Base-by-base conservation (phyloP, 1,284 basidiomycete genomes). In the Kwoniella shivajii region DNA sequence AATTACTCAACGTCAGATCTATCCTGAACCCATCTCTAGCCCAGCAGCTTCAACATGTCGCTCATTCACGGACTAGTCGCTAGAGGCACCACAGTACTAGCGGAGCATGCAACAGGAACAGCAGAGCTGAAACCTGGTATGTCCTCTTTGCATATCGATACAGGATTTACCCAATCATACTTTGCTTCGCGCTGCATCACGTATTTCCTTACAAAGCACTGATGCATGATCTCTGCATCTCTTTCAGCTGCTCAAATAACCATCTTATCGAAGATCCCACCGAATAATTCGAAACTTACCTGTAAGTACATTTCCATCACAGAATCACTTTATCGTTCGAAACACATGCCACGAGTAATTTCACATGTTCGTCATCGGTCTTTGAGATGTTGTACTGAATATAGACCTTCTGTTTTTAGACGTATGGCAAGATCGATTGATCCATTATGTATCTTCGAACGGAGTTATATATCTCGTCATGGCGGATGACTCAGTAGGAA, bases 371-470 rank as follows among this genome's bases (percentile, higher is more conserved):
- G 14, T 14, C 22, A 27, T 29, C 10, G 20, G 20, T 6, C 13
- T 26, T n/a, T n/a, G n/a, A 10, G 16, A 13, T 26, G 11, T 6
- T 20, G 18, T 45, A n/a, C 43, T 45, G 29, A 29, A 11, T 39
- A 24, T 22, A 29, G 27, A 13, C 24, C 5, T 20, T 18, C 6
- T 47, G 10, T 11, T 41, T 11, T 20, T 56, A 81, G 81, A 95
- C 81, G 90, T 90, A 49, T 93, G 91, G 91, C 91, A 96, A 74
- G 87, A 94, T 78, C 95, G 91, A 74, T 82, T 97, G 27, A 96
- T 98, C 73, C 95, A 99, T 80, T 98, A 98, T 78, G 84, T 95
- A 61, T 89, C 89, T 9, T 89, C 92, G 60, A 86, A 85, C 30
- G 90, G 90, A 0, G 86, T 89, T 73, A 87, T 88, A 42, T 96